Evolutionary conservation across 2,329 filamentous ascomycete species (phyloP), one percentile per base, ranked within the genome.

Genomic region (Hymenoscyphus fraxineus): DNA sequence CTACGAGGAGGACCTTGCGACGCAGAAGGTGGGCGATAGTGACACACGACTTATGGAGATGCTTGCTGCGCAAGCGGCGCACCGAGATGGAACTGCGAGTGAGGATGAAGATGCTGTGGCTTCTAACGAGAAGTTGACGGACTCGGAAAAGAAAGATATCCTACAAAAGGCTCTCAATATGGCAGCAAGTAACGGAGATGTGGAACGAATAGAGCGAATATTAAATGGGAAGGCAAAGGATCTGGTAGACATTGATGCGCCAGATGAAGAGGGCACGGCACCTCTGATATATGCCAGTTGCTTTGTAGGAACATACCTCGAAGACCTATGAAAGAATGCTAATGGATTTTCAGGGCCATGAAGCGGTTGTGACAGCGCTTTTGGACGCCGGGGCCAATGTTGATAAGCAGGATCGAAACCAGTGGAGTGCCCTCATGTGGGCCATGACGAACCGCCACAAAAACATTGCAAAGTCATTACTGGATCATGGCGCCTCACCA

Each of bases 401-500:
- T 61, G 93, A 99, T 78, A 89, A 89, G 72, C 94, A 98, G 77
- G 95, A 99, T 76, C 91, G 89, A 68, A 98, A 98, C 75, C 90
- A 96, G 74, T 99, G 95, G 95, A 98, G 92, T 73, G 91, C 95
- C 15, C 82, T 99, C 66, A 99, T 99, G 93, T 99, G 95, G 95
- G 94, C 95, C 59, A 98, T 98, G 92, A 99, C 95, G 63, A 99
- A 99, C 77, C 83, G 93, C 64, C 95, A 99, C 78, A 98, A 98
- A 78, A 88, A 88, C 58, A 99, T 99, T 70, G 93, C 94, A 41
- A 98, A 98, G 78, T 83, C 93, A 12, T 81, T 99, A 16, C 84
- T 99, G 40, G 94, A 99, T 76, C 91, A 95, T 73, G 93, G 93
- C 16, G 95, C 95, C 22, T 97, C 93, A n/a, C 90, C 93, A 2